These are phyloP conservation scores for Phytophthora sp. DNA, from an alignment of 352 stramenopile genomes.

Conservation along the genomic window DNA sequence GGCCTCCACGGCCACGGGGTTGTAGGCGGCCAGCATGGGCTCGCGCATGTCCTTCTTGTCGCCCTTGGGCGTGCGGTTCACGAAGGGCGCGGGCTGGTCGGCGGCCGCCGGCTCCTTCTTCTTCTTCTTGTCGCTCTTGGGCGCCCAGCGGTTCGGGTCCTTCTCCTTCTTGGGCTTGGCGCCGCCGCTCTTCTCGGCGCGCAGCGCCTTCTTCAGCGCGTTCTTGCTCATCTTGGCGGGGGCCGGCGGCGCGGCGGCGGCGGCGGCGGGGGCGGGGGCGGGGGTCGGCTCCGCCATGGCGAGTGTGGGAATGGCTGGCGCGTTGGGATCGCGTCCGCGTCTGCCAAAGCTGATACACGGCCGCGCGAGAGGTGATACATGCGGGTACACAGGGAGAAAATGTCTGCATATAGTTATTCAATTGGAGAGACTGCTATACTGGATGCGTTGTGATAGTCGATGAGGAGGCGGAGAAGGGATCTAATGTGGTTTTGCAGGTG, in stretches of 20 bases:
- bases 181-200: constrained; percentile 82
- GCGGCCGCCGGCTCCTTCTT: constrained; percentile 72
- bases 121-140: constrained; percentile 90
- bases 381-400: no score
- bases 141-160: constrained; percentile 91
- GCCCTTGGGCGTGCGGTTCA: constrained; percentile 94
- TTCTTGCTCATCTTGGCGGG: constrained; percentile 94
- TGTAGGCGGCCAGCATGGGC: constrained; percentile 95
- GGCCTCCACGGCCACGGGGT: constrained; percentile 96
- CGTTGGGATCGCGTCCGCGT: no score
- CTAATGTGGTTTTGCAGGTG: no score
- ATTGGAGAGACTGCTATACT: no score
- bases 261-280: background rate
- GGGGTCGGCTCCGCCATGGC: constrained; percentile 24
- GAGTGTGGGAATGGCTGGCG: constrained; percentile 21
- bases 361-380: no score
- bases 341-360: no score
- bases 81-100: constrained; percentile 58
- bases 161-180: constrained; percentile 95
- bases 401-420: no score
- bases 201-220: constrained; percentile 94
- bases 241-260: constrained; percentile 14
- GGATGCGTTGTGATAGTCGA: no score
- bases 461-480: no score
- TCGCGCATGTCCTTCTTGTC: constrained; percentile 94